Base-by-base conservation (phyloP, 371 early-diverging fungal genomes). In the Mortierella sp. region DNA sequence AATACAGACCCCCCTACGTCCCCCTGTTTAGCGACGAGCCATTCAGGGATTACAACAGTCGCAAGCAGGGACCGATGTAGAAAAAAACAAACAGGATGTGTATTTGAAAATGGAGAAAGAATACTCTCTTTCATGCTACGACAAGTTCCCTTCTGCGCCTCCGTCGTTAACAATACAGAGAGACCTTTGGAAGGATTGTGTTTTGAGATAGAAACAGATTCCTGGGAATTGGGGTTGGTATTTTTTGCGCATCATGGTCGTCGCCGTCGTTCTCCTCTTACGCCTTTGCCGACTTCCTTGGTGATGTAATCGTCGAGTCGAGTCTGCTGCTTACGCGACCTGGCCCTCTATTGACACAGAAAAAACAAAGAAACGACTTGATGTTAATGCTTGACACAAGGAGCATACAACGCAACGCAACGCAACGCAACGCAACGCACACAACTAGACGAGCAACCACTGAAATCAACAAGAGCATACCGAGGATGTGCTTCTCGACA, bases 401-500 rank as follows among this genome's bases (percentile, higher is more conserved):
- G 2, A 38, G 52, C 2, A 48, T 8, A 5, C 48, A 48, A 48
- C 48, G 9, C 16, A 16, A n/a, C n/a, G n/a, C n/a, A n/a, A n/a
- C n/a, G n/a, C n/a, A n/a, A n/a, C n/a, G n/a, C n/a, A n/a, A n/a
- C n/a, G n/a, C n/a, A 16, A 7, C 47, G 50, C 50, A 50, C 50
- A 14, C 50, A 50, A 3, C 3, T 16, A 50, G 14, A 34, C 0
- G 38, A 10, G 24, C 7, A 45, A 45, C 24, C 55, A 10, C 24
- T n/a, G 38, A 38, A 16, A 13, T 1, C 16, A 38, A 26, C 19
- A 0, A 26, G 9, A 52, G 45, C 52, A 21, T 77, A 85, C 71
- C 82, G 31, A 95, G 83, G 76, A 96, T 96, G 47, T 94, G 92
- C 58, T 90, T 90, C 82, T 94, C 90, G 31, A 88, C 86, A n/a